Conservation (phyloP, 352 stramenopile species). For the Blastocystis sp. region DNA sequence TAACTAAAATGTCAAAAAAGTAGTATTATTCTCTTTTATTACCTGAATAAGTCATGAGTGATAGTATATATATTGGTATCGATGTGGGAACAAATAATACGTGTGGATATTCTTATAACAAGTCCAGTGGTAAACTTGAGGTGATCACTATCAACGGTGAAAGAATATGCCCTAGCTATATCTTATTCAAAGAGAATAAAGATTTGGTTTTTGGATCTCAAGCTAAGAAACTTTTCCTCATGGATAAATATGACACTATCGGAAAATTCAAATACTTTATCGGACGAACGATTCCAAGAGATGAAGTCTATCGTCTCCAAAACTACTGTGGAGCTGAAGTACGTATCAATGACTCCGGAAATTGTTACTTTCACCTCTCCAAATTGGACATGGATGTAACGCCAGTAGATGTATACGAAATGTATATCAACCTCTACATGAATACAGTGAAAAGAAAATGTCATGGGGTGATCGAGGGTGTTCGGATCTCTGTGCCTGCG, state of each 20-base stretch:
- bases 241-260: neutral
- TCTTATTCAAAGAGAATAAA: neutral
- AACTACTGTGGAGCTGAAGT: neutral
- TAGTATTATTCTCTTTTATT: neutral
- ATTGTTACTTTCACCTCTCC: neutral
- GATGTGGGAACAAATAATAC: constrained; percentile 56
- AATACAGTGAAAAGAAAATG: neutral
- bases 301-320: neutral
- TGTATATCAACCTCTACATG: neutral
- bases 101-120: neutral
- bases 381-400: neutral
- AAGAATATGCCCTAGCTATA: neutral
- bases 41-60: neutral
- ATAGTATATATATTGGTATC: neutral
- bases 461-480: neutral
- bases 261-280: constrained; percentile 15
- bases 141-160: neutral
- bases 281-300: neutral
- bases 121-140: neutral
- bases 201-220: neutral
- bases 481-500: constrained; percentile 8
- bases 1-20: neutral
- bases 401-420: neutral
- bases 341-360: neutral
- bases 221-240: neutral